Conservation (phyloP, 306 rosid genomes). For the Hippophae rhamnoides region DNA sequence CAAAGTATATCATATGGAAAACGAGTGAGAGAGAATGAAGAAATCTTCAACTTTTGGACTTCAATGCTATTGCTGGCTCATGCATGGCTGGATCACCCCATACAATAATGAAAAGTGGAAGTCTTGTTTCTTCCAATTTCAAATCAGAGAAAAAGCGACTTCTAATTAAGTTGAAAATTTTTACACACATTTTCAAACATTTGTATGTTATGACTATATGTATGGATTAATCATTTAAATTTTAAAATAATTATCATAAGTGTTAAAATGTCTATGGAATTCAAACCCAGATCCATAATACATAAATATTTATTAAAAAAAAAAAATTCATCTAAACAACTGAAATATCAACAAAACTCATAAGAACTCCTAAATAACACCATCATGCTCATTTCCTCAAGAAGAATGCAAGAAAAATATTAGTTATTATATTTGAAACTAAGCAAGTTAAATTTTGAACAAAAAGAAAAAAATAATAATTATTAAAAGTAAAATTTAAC, state of each 20-base stretch:
- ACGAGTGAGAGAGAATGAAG: not conserved
- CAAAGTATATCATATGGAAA: too few relatives aligned
- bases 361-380: not conserved
- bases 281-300: not conserved
- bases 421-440: not conserved
- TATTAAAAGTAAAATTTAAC: too few relatives aligned
- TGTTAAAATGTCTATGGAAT: slow-evolving; percentile 7
- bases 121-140: slow-evolving; percentile 24
- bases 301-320: too few relatives aligned
- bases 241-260: too few relatives aligned
- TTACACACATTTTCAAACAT: slow-evolving; percentile 12
- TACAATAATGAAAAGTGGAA: slow-evolving; percentile 18
- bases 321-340: too few relatives aligned
- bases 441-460: slow-evolving; percentile 13
- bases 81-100: slow-evolving; percentile 32
- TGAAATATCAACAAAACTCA: too few relatives aligned
- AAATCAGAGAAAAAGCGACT: slow-evolving; percentile 41
- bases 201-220: slow-evolving; percentile 1
- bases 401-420: not conserved
- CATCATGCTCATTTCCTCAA: not conserved
- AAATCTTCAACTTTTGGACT: slow-evolving; percentile 23
- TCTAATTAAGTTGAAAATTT: slow-evolving; percentile 33
- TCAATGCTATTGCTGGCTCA: slow-evolving; percentile 13
- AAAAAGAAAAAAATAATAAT: slow-evolving; percentile 8
- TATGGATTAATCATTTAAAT: too few relatives aligned